Evolutionary conservation across 768 basidiomycete genomes (phyloP).

Genomic region (Boletus reticulatus): DNA sequence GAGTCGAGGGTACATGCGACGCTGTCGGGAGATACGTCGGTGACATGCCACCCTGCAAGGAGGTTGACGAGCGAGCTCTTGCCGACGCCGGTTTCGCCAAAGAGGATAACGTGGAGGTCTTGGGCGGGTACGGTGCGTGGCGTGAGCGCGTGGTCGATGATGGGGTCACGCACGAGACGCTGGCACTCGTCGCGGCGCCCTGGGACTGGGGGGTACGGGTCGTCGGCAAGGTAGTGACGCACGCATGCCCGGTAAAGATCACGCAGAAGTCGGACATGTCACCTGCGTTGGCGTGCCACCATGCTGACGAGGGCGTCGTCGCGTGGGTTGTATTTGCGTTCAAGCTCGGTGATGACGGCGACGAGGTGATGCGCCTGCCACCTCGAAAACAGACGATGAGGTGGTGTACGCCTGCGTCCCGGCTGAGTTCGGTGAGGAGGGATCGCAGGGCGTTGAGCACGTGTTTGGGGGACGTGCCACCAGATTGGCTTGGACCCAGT

Average conservation of each 20-base stretch:
- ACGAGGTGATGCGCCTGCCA: constrained; percentile 18
- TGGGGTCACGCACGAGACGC: constrained; percentile 22
- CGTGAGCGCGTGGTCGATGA: constrained; percentile 21
- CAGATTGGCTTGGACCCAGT: constrained; percentile 13
- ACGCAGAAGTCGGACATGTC: constrained; percentile 8
- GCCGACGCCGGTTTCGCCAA: constrained; percentile 39
- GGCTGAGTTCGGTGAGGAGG: constrained; percentile 22
- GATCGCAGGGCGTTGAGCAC: constrained; percentile 20
- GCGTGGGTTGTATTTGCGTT: constrained; percentile 1
- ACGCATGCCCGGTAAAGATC: constrained; percentile 19
- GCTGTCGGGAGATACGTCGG: constrained; percentile 25
- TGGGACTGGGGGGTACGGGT: constrained; percentile 10
- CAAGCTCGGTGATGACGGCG: constrained; percentile 21
- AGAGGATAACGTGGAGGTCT: constrained; percentile 36
- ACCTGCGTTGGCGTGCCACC: constrained; percentile 19
- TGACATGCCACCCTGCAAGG: constrained; percentile 31
- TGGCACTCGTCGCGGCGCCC: constrained; percentile 25
- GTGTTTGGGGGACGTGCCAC: constrained; percentile 5
- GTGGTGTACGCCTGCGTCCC: constrained; percentile 17
- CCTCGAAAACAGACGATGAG: constrained; percentile 20
- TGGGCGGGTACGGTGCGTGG: constrained; percentile 16
- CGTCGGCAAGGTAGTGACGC: constrained; percentile 23
- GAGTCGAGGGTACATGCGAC: constrained; percentile 32
- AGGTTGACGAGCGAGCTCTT: constrained; percentile 39
- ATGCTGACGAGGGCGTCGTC: constrained; percentile 14